Base-by-base conservation (phyloP, 495 filamentous ascomycete species). In the Glarea lozoyensis region DNA sequence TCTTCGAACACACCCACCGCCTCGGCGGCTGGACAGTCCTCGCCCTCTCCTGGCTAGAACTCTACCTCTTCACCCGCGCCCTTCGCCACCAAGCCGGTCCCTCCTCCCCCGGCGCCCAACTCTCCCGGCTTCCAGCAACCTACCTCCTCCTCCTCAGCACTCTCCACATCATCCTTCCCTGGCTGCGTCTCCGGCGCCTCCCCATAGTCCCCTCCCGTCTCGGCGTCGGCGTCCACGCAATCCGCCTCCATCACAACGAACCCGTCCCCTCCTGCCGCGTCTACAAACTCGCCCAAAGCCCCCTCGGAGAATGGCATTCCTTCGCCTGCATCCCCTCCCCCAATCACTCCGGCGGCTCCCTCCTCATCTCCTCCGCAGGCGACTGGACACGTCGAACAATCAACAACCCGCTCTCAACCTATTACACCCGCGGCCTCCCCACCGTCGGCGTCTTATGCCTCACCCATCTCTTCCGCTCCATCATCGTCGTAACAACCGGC, bases 401-500 rank as follows among this genome's bases (percentile, higher is more conserved):
- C 61, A 55, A 64, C 40, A 63, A 73, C 44, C 79, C 81, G 7
- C 73, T 75, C 33, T 69, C 58, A 23, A 61, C 70, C 39, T 64
- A 83, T 33, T 85, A 76, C 71, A 53, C 67, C 0, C 44, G 43
- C 29, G 46, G 51, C 21, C 58, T 68, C 0, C 71, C 71, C 1
- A 69, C 79, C 25, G 76, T 73, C 46, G 85, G 85, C 39, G 78
- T 92, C 25, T 73, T 88, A 44, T 80, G 82, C 58, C 72, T 82
- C 31, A 82, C 85, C 36, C 68, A 67, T 6, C 64, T 90, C 0
- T 93, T 88, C 68, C 57, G 62, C 29, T 67, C 69, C 5, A 69
- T 86, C 34, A 69, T 93, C 23, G 61, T 92, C 36, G 79, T 93
- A n/a, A 79, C 82, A 1, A 93, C 86, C 0, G 86, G 86, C 15